Percentiles rank a stretch among this genome's conserved stretches.
phyloP scores from a whole-genome alignment of 2,329 filamentous ascomycete genomes.

The Alternaria incomplexa region DNA sequence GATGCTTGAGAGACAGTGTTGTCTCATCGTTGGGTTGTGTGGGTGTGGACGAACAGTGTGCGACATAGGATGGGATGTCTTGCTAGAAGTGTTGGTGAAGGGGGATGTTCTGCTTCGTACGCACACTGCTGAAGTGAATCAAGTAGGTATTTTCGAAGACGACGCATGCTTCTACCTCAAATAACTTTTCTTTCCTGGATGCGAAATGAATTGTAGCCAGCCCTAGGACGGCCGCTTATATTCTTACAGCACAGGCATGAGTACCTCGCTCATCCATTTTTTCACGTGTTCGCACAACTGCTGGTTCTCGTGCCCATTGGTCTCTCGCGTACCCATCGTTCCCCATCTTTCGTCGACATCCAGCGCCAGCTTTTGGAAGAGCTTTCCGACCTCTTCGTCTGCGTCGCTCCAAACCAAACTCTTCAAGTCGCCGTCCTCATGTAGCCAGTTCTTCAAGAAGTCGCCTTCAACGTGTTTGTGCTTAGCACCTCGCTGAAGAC shows the following conservation, averaged over 20 bases:
- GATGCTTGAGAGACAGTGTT: neutral
- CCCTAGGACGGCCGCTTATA: neutral
- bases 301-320: constrained; percentile 15
- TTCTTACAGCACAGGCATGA: constrained; percentile 32
- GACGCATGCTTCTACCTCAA: neutral
- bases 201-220: neutral
- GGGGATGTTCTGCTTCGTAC: neutral
- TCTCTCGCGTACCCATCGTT: constrained; percentile 10
- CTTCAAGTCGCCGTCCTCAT: constrained; percentile 25
- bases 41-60: neutral
- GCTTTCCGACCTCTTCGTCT: constrained; percentile 24
- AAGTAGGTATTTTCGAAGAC: neutral
- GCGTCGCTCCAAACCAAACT: constrained; percentile 16
- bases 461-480: constrained; percentile 54
- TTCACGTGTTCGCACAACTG: constrained; percentile 9
- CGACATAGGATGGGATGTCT: neutral
- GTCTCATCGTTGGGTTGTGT: neutral
- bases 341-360: constrained; percentile 20
- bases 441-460: constrained; percentile 43
- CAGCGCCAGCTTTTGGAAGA: constrained; percentile 33
- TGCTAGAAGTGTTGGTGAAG: neutral
- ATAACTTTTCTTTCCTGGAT: neutral
- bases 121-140: neutral
- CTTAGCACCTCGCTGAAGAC: constrained; percentile 15
- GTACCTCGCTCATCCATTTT: constrained; percentile 29